phyloP scores from a whole-genome alignment of 139 green algal genomes.

The Pleodorina starrii region DNA sequence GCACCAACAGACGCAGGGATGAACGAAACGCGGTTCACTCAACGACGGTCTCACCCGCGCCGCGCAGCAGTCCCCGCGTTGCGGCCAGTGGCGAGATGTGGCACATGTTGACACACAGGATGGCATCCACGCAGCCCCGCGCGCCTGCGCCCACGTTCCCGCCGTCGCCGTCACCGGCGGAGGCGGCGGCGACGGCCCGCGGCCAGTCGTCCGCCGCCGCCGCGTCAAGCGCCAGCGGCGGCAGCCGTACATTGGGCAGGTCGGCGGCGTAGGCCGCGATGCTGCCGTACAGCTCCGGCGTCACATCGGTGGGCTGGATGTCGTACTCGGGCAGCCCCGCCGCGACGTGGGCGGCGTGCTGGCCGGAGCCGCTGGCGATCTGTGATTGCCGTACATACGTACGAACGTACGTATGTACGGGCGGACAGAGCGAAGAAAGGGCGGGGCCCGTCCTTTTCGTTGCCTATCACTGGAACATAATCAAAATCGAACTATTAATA shows the following conservation, averaged over 20 bases:
- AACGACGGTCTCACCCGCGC: slow-evolving; percentile 56
- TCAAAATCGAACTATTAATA: too few relatives aligned
- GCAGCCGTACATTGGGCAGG: slow-evolving; percentile 52
- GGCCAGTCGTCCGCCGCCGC: slow-evolving; percentile 21
- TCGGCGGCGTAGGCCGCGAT: slow-evolving; percentile 23
- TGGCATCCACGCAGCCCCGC: background rate
- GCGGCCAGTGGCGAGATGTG: slow-evolving; percentile 71
- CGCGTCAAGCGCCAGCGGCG: slow-evolving; percentile 56
- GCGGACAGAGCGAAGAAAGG: too few relatives aligned
- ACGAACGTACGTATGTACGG: background rate
- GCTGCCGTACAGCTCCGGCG: slow-evolving; percentile 41
- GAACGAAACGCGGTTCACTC: too few relatives aligned
- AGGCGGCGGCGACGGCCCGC: background rate
- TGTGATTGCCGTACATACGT: background rate
- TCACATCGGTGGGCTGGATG: slow-evolving; percentile 66
- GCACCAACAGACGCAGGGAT: too few relatives aligned
- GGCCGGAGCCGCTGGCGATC: slow-evolving; percentile 66
- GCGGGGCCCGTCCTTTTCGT: too few relatives aligned
- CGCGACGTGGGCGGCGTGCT: slow-evolving; percentile 67
- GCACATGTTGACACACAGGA: slow-evolving; percentile 68
- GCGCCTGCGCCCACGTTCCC: background rate
- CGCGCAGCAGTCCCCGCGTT: slow-evolving; percentile 65
- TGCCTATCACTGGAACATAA: too few relatives aligned
- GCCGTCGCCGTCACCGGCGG: background rate
- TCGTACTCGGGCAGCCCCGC: slow-evolving; percentile 46